Conservation (phyloP, 1,284 basidiomycete genomes). For the Sanghuangporus sanghuang region DNA sequence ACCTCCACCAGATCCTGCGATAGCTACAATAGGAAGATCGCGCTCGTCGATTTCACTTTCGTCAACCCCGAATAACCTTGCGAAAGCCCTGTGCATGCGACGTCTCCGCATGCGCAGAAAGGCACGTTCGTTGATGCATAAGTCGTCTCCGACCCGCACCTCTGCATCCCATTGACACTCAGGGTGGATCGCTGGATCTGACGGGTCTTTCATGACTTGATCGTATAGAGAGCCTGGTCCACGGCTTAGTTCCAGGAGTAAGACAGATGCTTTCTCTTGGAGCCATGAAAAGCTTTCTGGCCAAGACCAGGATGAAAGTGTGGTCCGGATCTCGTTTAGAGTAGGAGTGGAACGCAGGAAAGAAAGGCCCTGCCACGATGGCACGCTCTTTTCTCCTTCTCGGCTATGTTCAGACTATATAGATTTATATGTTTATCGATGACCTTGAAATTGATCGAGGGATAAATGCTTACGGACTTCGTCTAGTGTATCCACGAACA, state of each 20-base stretch:
- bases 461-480: background rate
- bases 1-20: conserved; percentile 39
- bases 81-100: conserved; percentile 30
- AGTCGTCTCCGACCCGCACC: conserved; percentile 33
- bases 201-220: conserved; percentile 28
- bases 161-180: conserved; percentile 38
- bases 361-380: conserved; percentile 27
- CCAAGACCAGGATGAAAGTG: conserved; percentile 29
- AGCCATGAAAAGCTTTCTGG: conserved; percentile 25
- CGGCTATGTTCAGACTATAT: background rate
- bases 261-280: conserved; percentile 26
- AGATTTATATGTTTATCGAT: background rate
- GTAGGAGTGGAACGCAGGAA: conserved; percentile 25
- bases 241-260: conserved; percentile 31
- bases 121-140: conserved; percentile 33
- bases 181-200: conserved; percentile 29
- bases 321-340: conserved; percentile 23
- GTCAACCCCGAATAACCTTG: conserved; percentile 30
- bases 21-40: conserved; percentile 36
- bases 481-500: background rate
- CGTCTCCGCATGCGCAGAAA: conserved; percentile 31
- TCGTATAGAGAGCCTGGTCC: conserved; percentile 34
- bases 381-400: conserved; percentile 19
- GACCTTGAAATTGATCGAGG: background rate
- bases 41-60: conserved; percentile 32